Conservation (phyloP, 2,329 filamentous ascomycete genomes). For the Fusarium sambucinum region DNA sequence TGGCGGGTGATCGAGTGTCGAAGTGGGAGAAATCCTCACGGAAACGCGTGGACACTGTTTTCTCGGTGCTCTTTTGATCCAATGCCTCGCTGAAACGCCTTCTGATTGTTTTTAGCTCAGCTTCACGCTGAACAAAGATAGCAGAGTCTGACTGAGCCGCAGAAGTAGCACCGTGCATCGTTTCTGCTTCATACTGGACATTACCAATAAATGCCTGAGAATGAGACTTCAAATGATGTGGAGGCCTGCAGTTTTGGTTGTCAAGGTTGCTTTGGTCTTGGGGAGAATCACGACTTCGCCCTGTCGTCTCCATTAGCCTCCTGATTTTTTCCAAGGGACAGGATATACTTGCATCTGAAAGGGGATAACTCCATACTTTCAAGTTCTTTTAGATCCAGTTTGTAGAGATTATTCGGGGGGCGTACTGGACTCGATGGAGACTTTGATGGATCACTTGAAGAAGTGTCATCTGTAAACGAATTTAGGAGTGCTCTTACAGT, state of each 20-base stretch:
- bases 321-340: background rate
- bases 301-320: constrained; percentile 20
- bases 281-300: constrained; percentile 22
- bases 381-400: constrained; percentile 50
- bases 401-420: constrained; percentile 47
- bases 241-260: background rate
- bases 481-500: constrained; percentile 28
- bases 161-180: constrained; percentile 17
- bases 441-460: constrained; percentile 53
- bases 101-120: constrained; percentile 55
- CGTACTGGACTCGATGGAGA: constrained; percentile 51
- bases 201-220: background rate
- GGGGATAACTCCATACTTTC: constrained; percentile 54
- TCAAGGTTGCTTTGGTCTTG: constrained; percentile 46
- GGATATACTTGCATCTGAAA: constrained; percentile 49
- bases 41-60: constrained; percentile 56
- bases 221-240: background rate
- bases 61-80: constrained; percentile 47
- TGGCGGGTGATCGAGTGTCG: constrained; percentile 12
- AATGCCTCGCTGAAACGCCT: constrained; percentile 56
- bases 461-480: constrained; percentile 44
- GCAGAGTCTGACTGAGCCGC: constrained; percentile 52
- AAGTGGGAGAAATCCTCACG: constrained; percentile 53
- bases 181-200: background rate
- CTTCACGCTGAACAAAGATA: constrained; percentile 55